Evolutionary conservation across 495 filamentous ascomycete genomes (phyloP).

Genomic region (Bacidia rubella): DNA sequence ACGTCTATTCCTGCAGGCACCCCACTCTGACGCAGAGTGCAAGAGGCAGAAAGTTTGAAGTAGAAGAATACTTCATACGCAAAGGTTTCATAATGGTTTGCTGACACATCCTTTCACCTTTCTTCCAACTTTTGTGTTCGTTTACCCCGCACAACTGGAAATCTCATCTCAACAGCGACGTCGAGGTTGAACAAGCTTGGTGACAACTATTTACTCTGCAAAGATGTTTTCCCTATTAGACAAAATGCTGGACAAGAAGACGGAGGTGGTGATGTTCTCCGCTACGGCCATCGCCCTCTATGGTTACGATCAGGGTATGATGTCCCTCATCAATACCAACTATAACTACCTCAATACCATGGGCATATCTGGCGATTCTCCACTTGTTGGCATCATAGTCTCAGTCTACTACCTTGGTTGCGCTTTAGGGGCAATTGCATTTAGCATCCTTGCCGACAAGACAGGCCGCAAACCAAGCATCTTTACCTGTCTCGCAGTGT

Average conservation of each 20-base stretch:
- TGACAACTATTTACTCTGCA: not conserved
- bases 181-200: not conserved
- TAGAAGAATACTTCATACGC: not conserved
- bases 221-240: constrained; percentile 13
- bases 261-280: constrained; percentile 37
- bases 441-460: constrained; percentile 33
- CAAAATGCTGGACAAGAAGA: constrained; percentile 23
- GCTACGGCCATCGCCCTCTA: constrained; percentile 45
- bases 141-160: not conserved
- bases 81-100: not conserved
- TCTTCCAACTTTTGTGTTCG: not conserved
- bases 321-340: constrained; percentile 48
- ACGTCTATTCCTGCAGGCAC: not conserved
- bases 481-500: constrained; percentile 34
- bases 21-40: not conserved
- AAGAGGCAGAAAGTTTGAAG: not conserved
- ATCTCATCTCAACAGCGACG: not conserved
- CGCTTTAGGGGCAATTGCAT: constrained; percentile 36
- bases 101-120: not conserved
- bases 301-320: constrained; percentile 45
- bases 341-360: constrained; percentile 40
- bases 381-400: constrained; percentile 42
- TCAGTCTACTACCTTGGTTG: constrained; percentile 47
- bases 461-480: constrained; percentile 37
- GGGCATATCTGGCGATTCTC: constrained; percentile 32